Evolutionary conservation across 2,329 filamentous ascomycete genomes (phyloP), one percentile per base, ranked within the genome.

Genomic region (Aspergillus cejpii): DNA sequence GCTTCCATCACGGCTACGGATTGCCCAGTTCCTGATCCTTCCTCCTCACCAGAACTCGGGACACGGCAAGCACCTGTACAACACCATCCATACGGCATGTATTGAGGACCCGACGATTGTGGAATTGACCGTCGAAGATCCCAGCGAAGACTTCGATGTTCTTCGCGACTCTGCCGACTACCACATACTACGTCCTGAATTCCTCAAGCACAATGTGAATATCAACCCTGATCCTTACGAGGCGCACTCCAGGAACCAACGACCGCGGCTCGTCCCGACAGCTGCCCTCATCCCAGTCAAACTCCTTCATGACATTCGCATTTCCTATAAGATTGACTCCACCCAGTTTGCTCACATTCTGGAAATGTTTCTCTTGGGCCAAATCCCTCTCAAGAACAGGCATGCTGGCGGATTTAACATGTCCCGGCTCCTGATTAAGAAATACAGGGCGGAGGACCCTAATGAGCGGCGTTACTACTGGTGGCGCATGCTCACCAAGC

Each of bases 101-200:
- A 75, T 85, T 46, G 74, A 79, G 26, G 78, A 85, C 45, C 65
- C 78, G 0, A 81, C 83, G 48, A 84, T 89, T 6, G 75, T 81
- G 43, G 91, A 97, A 62, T 78, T 98, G 58, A 94, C 90, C 0
- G 83, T 98, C 5, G 92, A 98, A 68, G 91, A 97, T 50, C 94
- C 92, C 0, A 97, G 80, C 55, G 80, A 83, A 61, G 74, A 73
- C 20, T 84, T 84, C 52, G 80, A 84, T 54, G 78, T 77, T 40
- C 75, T 84, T 54, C 77, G 80, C 45, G 80, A 84, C 59, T 75
- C 74, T 48, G 75, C 76, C 56, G 80, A 84, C 59, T 76, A 80
- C 48, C 69, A 72, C 19, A 71, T 76, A 46, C 71, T 84, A 12
- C 74, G 73, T 43, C 69, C 69, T 5, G 68, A 77, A 47, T 72